Evolutionary conservation across 2,329 filamentous ascomycete genomes (phyloP).

Genomic region (Fusarium sororula): DNA sequence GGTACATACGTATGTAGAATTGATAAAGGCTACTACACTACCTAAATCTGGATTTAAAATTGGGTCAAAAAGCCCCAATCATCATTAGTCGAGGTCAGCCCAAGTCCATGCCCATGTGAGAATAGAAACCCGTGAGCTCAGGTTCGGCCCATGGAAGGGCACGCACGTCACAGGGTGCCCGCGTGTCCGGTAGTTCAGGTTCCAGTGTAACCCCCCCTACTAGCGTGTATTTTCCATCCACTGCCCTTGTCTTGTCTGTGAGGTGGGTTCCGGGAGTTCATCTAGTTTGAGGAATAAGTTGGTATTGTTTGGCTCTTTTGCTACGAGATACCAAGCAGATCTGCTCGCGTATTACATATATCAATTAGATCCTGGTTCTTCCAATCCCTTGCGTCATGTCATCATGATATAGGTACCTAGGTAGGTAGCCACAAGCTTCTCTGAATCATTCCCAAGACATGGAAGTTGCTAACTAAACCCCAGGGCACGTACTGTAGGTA

Average conservation of each 20-base stretch:
- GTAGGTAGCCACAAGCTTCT: background rate
- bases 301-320: background rate
- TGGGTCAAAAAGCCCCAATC: background rate
- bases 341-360: background rate
- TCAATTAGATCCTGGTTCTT: background rate
- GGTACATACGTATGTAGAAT: background rate
- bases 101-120: slow-evolving; percentile 20
- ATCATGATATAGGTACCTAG: background rate
- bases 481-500: background rate
- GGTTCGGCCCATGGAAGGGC: background rate
- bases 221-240: slow-evolving; percentile 1
- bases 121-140: slow-evolving; percentile 7
- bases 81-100: background rate
- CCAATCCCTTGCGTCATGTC: background rate
- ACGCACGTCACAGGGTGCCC: slow-evolving; percentile 24
- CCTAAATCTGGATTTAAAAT: background rate
- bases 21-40: background rate
- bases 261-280: background rate
- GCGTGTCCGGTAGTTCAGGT: slow-evolving; percentile 33
- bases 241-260: background rate
- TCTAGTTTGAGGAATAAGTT: background rate
- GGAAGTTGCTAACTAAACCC: background rate
- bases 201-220: slow-evolving; percentile 11
- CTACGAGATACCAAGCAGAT: background rate
- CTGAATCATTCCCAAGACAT: background rate